Conservation (phyloP, 202 grass and related monocot genomes). For the Carex sylvatica region DNA sequence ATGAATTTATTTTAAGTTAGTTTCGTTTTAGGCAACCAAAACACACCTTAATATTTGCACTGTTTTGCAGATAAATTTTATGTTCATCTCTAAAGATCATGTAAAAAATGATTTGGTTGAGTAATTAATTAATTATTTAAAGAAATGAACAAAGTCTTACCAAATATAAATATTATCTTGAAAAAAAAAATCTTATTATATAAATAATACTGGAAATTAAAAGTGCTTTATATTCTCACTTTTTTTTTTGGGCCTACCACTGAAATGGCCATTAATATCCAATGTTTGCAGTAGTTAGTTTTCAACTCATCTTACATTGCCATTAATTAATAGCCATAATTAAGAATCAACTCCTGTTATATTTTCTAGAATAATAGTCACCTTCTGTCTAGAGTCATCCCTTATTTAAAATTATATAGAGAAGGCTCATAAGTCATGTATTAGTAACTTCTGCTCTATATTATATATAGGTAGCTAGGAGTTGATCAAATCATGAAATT, state of each 20-base stretch:
- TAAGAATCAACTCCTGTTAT: neutral
- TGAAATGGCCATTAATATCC: neutral
- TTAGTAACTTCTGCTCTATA: neutral
- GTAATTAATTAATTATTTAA: neutral
- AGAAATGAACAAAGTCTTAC: too few species aligned
- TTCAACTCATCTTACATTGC: neutral
- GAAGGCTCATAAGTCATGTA: neutral
- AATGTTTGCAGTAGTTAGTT: neutral
- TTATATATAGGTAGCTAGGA: neutral
- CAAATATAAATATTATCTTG: neutral
- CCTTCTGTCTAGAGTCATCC: neutral
- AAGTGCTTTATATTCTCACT: neutral
- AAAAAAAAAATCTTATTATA: neutral
- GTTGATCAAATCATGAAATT: neutral
- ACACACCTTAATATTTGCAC: neutral
- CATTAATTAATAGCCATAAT: neutral
- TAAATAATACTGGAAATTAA: neutral
- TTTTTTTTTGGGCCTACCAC: neutral
- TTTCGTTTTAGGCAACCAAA: neutral
- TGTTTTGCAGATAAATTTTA: neutral
- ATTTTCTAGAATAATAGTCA: neutral
- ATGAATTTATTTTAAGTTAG: neutral
- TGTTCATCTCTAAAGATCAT: neutral
- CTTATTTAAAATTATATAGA: neutral
- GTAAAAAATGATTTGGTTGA: neutral